Evolutionary conservation across 495 filamentous ascomycete species (phyloP).

Genomic region (Geoglossum glabrum): DNA sequence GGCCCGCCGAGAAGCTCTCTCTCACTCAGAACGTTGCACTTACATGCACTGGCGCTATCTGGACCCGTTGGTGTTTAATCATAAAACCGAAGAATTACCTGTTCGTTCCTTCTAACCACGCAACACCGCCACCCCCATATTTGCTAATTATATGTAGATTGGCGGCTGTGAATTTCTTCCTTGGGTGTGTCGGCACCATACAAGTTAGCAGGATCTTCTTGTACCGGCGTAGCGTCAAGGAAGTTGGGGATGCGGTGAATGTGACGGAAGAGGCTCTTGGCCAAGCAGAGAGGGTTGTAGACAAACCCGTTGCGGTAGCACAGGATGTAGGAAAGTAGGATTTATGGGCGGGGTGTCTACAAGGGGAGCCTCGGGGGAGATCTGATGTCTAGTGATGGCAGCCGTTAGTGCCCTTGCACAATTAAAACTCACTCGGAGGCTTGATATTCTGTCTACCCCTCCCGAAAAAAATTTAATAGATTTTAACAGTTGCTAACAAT

Average conservation of each 20-base stretch:
- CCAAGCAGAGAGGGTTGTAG: constrained; percentile 25
- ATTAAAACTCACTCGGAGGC: background rate
- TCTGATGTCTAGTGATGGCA: no score
- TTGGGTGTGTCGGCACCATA: constrained; percentile 63
- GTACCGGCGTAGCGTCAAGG: constrained; percentile 39
- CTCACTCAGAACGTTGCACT: constrained; percentile 79
- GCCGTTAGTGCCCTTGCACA: no score
- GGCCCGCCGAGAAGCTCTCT: constrained; percentile 82
- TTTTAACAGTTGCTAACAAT: background rate
- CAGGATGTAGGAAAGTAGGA: constrained; percentile 16
- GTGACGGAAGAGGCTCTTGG: constrained; percentile 29
- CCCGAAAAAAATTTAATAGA: background rate
- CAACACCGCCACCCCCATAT: background rate
- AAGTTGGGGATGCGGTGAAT: constrained; percentile 16
- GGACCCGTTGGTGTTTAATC: constrained; percentile 96
- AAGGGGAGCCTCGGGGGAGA: background rate
- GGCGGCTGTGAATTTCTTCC: constrained; percentile 95
- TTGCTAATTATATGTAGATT: constrained; percentile 30
- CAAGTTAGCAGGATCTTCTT: constrained; percentile 59
- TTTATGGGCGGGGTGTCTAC: background rate
- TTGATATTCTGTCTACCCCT: background rate
- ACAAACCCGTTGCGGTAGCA: constrained; percentile 24
- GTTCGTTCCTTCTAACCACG: constrained; percentile 26
- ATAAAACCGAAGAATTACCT: constrained; percentile 84
- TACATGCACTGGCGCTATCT: constrained; percentile 78